A percentile compares a stretch with the other conserved stretches of the same genome.
These are phyloP conservation scores for Picea sitchensis DNA, from an alignment of 75 land plant species.

Conservation along the genomic window DNA sequence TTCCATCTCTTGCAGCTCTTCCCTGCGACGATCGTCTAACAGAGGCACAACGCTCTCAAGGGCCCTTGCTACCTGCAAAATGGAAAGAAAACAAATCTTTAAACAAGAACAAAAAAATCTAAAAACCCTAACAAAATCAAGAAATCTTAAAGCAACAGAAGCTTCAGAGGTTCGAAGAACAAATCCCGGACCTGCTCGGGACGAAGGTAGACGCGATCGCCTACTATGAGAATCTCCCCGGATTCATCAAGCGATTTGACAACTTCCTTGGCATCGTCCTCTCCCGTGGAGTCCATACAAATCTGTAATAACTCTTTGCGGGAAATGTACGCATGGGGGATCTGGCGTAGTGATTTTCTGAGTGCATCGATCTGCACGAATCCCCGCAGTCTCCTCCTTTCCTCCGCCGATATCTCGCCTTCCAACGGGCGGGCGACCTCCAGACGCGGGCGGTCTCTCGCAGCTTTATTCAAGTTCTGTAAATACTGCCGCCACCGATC, in stretches of 20 bases:
- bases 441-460: too few species aligned
- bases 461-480: too few species aligned
- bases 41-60: slow-evolving; percentile 44
- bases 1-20: slow-evolving; percentile 50
- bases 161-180: neutral
- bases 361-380: slow-evolving; percentile 37
- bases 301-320: slow-evolving; percentile 41
- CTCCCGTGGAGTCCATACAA: slow-evolving; percentile 9
- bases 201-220: slow-evolving; percentile 54
- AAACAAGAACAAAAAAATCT: neutral
- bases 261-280: slow-evolving; percentile 13
- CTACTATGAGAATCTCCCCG: slow-evolving; percentile 59
- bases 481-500: too few species aligned
- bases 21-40: slow-evolving; percentile 33
- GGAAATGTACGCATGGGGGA: slow-evolving; percentile 29
- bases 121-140: neutral
- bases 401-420: neutral
- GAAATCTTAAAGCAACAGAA: neutral
- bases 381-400: slow-evolving; percentile 19
- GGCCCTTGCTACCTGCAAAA: slow-evolving; percentile 52
- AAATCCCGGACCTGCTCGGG: slow-evolving; percentile 57
- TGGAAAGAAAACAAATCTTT: neutral
- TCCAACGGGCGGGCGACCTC: neutral
- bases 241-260: slow-evolving; percentile 51
- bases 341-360: slow-evolving; percentile 27